Percentiles rank a stretch among this genome's conserved stretches.
These are phyloP conservation scores for Musa schizocarpa DNA, from an alignment of 176 grass and related monocot genomes.

Conservation along the genomic window DNA sequence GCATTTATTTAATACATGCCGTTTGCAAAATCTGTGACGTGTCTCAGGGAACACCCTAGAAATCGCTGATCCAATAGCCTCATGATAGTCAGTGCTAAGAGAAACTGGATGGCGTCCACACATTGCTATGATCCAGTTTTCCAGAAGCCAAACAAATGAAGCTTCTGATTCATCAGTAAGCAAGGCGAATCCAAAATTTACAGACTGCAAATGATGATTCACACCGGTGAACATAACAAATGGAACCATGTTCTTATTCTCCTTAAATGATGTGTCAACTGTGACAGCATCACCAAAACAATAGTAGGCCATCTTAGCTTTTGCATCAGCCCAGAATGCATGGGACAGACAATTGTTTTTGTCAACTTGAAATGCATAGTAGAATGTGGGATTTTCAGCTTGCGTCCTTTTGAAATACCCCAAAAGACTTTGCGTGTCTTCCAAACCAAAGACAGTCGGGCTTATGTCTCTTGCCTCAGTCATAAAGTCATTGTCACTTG, in stretches of 20 bases:
- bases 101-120: conserved; percentile 37
- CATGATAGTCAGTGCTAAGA: conserved; percentile 33
- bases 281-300: conserved; percentile 65
- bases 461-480: conserved; percentile 14
- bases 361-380: conserved; percentile 52
- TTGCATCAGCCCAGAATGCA: conserved; percentile 54
- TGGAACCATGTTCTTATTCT: conserved; percentile 43
- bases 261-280: conserved; percentile 42
- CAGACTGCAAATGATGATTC: conserved; percentile 48
- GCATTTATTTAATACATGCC: conserved; percentile 42
- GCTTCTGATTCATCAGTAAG: conserved; percentile 37
- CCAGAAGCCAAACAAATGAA: conserved; percentile 49
- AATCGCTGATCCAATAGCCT: conserved; percentile 32
- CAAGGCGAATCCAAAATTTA: conserved; percentile 52
- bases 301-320: conserved; percentile 44
- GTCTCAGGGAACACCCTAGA: conserved; percentile 46
- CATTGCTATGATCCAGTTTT: conserved; percentile 46
- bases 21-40: conserved; percentile 34
- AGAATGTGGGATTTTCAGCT: conserved; percentile 51
- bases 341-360: conserved; percentile 57
- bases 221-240: conserved; percentile 50
- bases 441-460: conserved; percentile 13
- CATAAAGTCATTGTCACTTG: conserved; percentile 24
- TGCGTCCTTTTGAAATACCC: conserved; percentile 58
- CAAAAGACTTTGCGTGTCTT: conserved; percentile 52